Evolutionary conservation across 228 moss, liverwort and hornwort genomes (phyloP), one percentile per base, ranked within the genome.

Genomic region (Sphagnum fallax): DNA sequence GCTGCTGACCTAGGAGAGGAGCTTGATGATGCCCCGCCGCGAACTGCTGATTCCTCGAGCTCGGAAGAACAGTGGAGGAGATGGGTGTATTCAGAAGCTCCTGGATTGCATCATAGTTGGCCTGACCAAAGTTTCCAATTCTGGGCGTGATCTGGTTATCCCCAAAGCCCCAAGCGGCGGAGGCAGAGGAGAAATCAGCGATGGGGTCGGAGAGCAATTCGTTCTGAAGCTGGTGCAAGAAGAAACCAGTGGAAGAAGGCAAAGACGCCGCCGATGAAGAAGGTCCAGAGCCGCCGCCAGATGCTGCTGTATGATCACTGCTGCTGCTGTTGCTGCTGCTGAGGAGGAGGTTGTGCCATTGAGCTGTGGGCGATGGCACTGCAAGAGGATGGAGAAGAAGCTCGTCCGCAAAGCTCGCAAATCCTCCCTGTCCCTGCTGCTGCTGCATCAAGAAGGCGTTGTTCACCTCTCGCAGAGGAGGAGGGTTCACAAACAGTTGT

Each of bases 361-460:
- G 76, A 48, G 53, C 10, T 6, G 53, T 13, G 4, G 78, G 76
- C 51, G 78, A 72, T 1, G 86, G 80, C 86, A 87, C 76, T 53
- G 86, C 78, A 47, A 87, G 83, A 5, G 78, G 69, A 53, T 87
- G 80, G 8, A 76, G 73, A 5, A 85, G 76, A 71, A 80, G 82
- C 5, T 77, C 77, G 12, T 71, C 8, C 72, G 80, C 0, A 76
- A 67, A 55, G 67, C 71, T 64, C 69, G 73, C 49, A 75, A 65
- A 47, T 16, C 16, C 8, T n/a, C 11, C 62, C 58, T 32, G 32
- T 32, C 32, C 32, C 32, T 32, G 32, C 32, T 32, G 32, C 32
- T 32, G 32, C 32, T 32, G 32, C 32, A 32, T 32, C 32, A 32
- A 32, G 32, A 51, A 14, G 48, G 70, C 67, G 6, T 65, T 48